Evolutionary conservation across 495 filamentous ascomycete genomes (phyloP), one percentile per base, ranked within the genome.

Genomic region (Penicillium diatomitis): DNA sequence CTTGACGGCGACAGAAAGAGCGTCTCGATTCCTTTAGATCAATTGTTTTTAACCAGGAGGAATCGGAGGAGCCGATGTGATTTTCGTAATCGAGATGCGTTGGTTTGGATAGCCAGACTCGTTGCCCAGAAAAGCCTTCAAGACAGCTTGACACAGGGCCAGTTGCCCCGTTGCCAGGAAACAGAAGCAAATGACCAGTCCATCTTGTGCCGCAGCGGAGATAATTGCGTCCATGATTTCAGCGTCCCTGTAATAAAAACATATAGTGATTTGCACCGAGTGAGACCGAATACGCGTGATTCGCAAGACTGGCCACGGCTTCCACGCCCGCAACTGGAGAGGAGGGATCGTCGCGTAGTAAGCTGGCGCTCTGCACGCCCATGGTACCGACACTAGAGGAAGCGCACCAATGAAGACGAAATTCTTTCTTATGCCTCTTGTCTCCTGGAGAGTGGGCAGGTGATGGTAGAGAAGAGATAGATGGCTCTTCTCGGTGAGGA

Each of bases 231-330:
- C 57, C 31, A 76, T 70, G 8, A 78, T 73, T 6, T 52, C 31
- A 11, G 63, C 39, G 0, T 71, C 64, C n/a, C 68, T 69, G 41
- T 79, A 75, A 47, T 79, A 71, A 46, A 78, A 78, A 20, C 20
- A 20, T 20, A 0, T 74, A 65, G 29, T 62, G 53, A n/a, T 62
- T 64, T 10, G 76, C 77, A 4, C 76, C 77, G 5, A 81, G 50
- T 0, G 60, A 63, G 37, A 50, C 59, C n/a, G 79, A 49, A 37
- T 72, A 76, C 2, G 50, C 48, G n/a, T 66, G 56, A 55, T 80
- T 67, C 47, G 61, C 62, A 20, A 53, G 32, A 12, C 76, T 72
- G n/a, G 73, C 74, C 6, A 73, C 74, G 6, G 67, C 75, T 38
- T 75, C 78, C 7, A 66, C 63, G 6, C 64, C 64, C 0, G 54